phyloP scores from a whole-genome alignment of 495 filamentous ascomycete genomes.

The Hyaloscypha hepaticicola region DNA sequence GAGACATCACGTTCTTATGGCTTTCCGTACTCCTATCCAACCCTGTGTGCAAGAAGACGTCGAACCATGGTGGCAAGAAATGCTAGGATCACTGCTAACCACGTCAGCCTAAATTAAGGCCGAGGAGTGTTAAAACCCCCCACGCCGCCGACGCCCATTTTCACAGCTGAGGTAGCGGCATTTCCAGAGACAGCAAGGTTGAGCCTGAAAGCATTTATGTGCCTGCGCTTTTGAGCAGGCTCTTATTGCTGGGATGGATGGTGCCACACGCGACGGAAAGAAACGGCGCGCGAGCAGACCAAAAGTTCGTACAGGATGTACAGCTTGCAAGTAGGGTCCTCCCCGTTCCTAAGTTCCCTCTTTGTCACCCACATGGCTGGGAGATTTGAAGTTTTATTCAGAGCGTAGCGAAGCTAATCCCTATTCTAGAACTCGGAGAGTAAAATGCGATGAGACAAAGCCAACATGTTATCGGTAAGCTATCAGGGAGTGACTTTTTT shows the following conservation, averaged over 20 bases:
- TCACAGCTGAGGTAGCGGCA: slow-evolving; percentile 15
- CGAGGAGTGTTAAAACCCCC: slow-evolving; percentile 13
- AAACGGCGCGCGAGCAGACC: slow-evolving; percentile 25
- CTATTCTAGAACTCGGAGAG: slow-evolving; percentile 35
- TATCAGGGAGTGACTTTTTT: slow-evolving; percentile 17
- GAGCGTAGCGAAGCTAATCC: slow-evolving; percentile 20
- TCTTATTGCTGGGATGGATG: slow-evolving; percentile 21
- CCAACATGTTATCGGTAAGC: slow-evolving; percentile 51
- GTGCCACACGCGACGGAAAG: slow-evolving; percentile 20
- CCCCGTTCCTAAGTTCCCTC: slow-evolving; percentile 10
- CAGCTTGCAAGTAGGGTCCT: slow-evolving; percentile 27
- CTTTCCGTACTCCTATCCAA: no score
- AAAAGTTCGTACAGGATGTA: slow-evolving; percentile 26
- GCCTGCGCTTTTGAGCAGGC: slow-evolving; percentile 17
- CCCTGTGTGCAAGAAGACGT: no score
- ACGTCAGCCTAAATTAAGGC: slow-evolving; percentile 6
- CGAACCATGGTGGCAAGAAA: no score
- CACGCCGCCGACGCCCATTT: slow-evolving; percentile 15
- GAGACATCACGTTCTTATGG: no score
- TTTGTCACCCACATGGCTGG: neutral
- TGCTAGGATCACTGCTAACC: no score
- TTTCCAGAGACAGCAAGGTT: slow-evolving; percentile 16
- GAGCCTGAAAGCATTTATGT: slow-evolving; percentile 21
- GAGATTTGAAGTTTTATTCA: slow-evolving; percentile 7
- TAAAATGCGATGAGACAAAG: slow-evolving; percentile 58